These are phyloP conservation scores for Solanum phureja DNA, from an alignment of 257 asterid species.

Conservation along the genomic window DNA sequence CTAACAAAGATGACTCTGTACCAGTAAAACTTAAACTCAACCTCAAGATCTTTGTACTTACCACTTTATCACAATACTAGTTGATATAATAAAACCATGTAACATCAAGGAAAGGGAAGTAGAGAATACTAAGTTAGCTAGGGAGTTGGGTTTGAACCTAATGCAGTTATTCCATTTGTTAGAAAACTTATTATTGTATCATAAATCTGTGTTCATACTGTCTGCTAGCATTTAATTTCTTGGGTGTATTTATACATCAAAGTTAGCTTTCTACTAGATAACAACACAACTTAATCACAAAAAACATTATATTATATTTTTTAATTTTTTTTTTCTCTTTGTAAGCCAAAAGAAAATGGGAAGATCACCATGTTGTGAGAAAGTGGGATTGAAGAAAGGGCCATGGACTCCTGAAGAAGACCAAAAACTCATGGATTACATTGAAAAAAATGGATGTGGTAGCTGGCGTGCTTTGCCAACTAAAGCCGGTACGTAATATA, in stretches of 20 bases:
- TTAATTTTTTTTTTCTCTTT: background rate
- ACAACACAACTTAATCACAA: background rate
- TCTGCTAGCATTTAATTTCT: background rate
- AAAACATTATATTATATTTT: background rate
- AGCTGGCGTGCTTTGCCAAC: background rate
- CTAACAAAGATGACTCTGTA: background rate
- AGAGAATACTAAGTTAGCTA: background rate
- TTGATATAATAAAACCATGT: background rate
- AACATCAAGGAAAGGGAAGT: background rate
- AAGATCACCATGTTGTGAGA: conserved; percentile 1
- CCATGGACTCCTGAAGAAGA: conserved; percentile 2
- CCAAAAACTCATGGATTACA: background rate
- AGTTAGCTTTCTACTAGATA: background rate
- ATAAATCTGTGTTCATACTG: background rate
- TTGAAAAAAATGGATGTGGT: background rate
- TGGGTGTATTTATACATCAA: background rate
- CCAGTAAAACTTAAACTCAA: background rate
- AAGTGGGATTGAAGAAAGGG: background rate
- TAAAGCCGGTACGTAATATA: background rate
- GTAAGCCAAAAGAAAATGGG: background rate
- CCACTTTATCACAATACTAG: background rate
- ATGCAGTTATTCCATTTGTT: background rate
- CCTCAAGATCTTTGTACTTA: background rate
- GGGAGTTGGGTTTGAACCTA: background rate
- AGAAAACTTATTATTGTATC: background rate